Base-by-base conservation (phyloP, 2,329 filamentous ascomycete species). In the Diaporthe helianthi region DNA sequence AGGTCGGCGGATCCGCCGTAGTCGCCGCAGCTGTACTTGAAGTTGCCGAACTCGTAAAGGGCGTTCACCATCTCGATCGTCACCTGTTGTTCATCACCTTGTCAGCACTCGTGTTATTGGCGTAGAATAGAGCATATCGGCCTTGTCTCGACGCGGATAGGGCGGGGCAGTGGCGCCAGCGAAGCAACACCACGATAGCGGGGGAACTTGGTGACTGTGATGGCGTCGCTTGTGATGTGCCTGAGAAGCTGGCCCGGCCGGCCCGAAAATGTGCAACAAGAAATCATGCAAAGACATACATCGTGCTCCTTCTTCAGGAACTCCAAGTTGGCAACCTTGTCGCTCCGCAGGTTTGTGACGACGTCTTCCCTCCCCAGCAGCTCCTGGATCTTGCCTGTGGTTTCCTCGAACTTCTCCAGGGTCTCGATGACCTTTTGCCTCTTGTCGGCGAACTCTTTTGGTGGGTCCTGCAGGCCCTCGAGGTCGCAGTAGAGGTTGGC, bases 291-390 rank as follows among this genome's bases (percentile, higher is more conserved):
- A 19, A 38, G 13, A 84, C 89, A 78, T 84, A 92, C 96, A 74
- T 91, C 93, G 82, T 99, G 95, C 78, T 96, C 92, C 83, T 97
- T 96, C 87, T 98, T 97, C 74, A 99, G 84, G 80, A 95, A 99
- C 80, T 95, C 93, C 90, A 99, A 91, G 86, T 99, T 99, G 83
- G 95, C 94, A 79, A 94, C 93, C 87, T 99, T 99, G 87, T 99
- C 96, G 80, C 92, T 96, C 76, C 96, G 88, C 78, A 99, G 86
- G 79, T 95, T 94, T 74, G 90, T 92, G 74, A 98, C 92, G 53
- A 99, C 96, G 74, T 93, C 93, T 78, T 97, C 93, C 78, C 96
- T 90, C 71, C 91, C 92, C 76, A 99, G 83, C 71, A 99, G 86
- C 78, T 93, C 92, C 73, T 91, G 91, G 76, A 99, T 94, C 85